Conservation (phyloP, 164 flowering plant species). For the Magnolia sinica region DNA sequence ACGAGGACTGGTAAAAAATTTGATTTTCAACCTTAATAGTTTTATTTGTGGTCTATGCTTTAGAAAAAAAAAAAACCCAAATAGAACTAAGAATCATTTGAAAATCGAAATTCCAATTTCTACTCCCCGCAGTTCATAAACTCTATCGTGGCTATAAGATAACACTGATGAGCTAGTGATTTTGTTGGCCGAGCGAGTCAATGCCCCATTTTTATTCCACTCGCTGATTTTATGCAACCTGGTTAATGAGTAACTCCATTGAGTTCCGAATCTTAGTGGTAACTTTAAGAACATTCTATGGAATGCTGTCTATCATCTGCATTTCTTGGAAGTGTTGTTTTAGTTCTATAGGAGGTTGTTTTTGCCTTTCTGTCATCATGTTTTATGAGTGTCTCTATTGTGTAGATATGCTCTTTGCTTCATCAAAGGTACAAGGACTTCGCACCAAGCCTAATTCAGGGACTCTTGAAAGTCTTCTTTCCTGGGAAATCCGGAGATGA, state of each 20-base stretch:
- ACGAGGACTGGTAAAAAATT: no score
- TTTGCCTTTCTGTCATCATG: neutral
- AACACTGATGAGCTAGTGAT: neutral
- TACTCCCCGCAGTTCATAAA: neutral
- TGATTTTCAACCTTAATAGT: neutral
- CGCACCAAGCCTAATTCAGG: conserved; percentile 75
- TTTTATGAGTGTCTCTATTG: conserved; percentile 2
- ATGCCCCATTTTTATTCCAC: neutral
- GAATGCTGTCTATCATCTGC: neutral
- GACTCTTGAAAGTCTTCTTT: conserved; percentile 76
- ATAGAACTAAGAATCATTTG: neutral
- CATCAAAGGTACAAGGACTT: conserved; percentile 97
- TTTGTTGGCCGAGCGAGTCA: neutral
- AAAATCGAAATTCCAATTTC: neutral
- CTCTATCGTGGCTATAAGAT: neutral
- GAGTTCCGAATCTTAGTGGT: neutral
- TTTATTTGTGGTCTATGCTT: neutral
- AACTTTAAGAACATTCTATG: neutral
- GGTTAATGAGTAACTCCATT: neutral
- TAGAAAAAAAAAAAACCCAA: neutral
- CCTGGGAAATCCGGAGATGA: conserved; percentile 90
- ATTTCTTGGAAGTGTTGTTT: neutral
- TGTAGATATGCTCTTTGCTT: conserved; percentile 89
- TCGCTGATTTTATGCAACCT: neutral
- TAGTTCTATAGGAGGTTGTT: neutral